Evolutionary conservation across 345 rosid species (phyloP), one percentile per base, ranked within the genome.

Genomic region (Clarkia xantiana): DNA sequence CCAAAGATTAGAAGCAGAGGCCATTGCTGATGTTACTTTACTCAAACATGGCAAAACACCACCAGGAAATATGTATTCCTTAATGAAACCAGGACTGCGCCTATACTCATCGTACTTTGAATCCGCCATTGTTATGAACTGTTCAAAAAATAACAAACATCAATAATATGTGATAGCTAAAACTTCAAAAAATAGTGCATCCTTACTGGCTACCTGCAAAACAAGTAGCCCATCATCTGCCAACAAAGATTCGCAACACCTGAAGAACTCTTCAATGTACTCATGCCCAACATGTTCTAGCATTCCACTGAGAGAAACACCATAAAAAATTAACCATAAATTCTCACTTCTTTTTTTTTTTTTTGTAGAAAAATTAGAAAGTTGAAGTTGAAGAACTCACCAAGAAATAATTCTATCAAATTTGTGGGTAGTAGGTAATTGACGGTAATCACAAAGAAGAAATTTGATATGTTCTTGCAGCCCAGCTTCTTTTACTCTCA

Each of bases 61-160:
- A 16, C 97, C 94, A 0, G 95, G 97, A 60, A 89, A 89, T 42
- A 89, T 89, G 50, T 85, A 85, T 66, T 89, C 97, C 71, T 82
- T 89, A 11, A 89, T 80, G 52, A 89, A 89, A 63, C 78, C 94
- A 17, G 95, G 80, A 66, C 94, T 85, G 53, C 65, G 65, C 65
- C 97, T 73, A 56, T 80, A 74, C 63, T 80, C 95, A 0, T 89
- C 67, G 18, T 85, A 85, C 4, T 90, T 73, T 53, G 74, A 87
- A 44, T 85, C 97, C 0, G 97, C 88, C 49, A 85, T 85, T 0
- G 91, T 78, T 69, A 73, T 80, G 72, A 85, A 89, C 97, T 89
- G 62, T 14, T 8, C 11, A 23, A 56, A 45, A n/a, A 20, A 19
- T 34, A 6, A n/a, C n/a, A n/a, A n/a, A n/a, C n/a, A n/a, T n/a